These are phyloP conservation scores for Fusarium phyllophilum DNA, from an alignment of 2,329 filamentous ascomycete species.

Conservation along the genomic window DNA sequence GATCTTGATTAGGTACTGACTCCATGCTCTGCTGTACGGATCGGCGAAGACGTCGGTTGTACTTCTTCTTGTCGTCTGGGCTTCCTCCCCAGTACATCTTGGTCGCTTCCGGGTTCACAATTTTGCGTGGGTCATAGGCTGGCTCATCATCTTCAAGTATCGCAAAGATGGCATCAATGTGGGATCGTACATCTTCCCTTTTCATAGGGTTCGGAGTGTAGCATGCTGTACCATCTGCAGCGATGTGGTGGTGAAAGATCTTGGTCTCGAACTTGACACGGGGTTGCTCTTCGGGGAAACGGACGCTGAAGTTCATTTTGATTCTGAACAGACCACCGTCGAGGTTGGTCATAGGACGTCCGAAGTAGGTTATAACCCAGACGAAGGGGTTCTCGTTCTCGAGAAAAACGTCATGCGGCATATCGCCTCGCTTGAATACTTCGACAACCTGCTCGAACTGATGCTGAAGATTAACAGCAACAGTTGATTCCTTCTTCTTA, in stretches of 20 bases:
- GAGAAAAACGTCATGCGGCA: constrained; percentile 79
- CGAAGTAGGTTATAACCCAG: constrained; percentile 90
- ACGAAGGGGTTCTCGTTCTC: constrained; percentile 87
- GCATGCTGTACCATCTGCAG: constrained; percentile 81
- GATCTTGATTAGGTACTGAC: constrained; percentile 50
- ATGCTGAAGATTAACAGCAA: constrained; percentile 83
- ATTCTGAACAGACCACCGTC: constrained; percentile 91
- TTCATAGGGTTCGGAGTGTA: constrained; percentile 73
- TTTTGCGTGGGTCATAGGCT: constrained; percentile 87
- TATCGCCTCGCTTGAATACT: constrained; percentile 75
- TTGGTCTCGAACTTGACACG: constrained; percentile 82
- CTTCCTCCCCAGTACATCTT: constrained; percentile 85
- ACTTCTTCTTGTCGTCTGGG: constrained; percentile 79
- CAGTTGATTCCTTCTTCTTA: constrained; percentile 73
- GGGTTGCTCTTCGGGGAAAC: constrained; percentile 89
- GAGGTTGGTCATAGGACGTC: constrained; percentile 89
- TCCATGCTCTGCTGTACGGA: constrained; percentile 78
- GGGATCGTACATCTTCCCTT: constrained; percentile 80
- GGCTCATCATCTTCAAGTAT: constrained; percentile 89
- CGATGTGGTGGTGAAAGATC: constrained; percentile 89
- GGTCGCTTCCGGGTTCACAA: constrained; percentile 86
- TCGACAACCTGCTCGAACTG: constrained; percentile 87
- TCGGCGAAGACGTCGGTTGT: constrained; percentile 82
- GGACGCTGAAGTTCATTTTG: constrained; percentile 80
- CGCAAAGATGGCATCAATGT: constrained; percentile 84